Evolutionary conservation across 768 basidiomycete genomes (phyloP).

Genomic region (Omphalotus guepiniiformis): DNA sequence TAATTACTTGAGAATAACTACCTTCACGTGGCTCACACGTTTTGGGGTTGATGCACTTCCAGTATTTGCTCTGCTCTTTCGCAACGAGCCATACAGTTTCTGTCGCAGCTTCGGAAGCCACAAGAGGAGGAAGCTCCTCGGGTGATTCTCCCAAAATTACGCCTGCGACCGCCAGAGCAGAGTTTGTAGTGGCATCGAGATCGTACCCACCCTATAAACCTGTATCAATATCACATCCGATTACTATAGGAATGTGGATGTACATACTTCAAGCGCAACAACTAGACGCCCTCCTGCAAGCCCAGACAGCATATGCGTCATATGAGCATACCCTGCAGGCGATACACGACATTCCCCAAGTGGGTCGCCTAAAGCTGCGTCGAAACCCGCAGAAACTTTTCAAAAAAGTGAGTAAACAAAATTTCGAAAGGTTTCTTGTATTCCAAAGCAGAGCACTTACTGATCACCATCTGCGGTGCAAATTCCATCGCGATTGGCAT

Average conservation of each 20-base stretch:
- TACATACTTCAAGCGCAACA: constrained; percentile 84
- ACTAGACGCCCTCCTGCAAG: constrained; percentile 87
- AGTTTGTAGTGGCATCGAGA: constrained; percentile 80
- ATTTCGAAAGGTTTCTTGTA: not conserved
- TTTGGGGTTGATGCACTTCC: constrained; percentile 84
- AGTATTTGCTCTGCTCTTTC: constrained; percentile 82
- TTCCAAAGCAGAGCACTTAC: constrained; percentile 42
- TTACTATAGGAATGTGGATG: not conserved
- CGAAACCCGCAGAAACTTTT: constrained; percentile 98
- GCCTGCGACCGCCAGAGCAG: constrained; percentile 80
- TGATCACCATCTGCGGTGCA: constrained; percentile 91
- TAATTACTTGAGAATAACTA: constrained; percentile 23
- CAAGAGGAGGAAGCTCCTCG: constrained; percentile 63
- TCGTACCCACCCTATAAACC: constrained; percentile 86
- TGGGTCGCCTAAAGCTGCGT: constrained; percentile 90
- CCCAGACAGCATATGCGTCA: constrained; percentile 95
- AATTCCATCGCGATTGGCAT: constrained; percentile 99
- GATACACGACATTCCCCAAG: constrained; percentile 90
- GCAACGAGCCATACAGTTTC: constrained; percentile 90
- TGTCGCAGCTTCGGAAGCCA: constrained; percentile 76
- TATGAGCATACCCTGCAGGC: constrained; percentile 93
- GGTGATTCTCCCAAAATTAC: constrained; percentile 91
- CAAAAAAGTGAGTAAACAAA: not conserved
- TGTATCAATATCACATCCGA: not conserved
- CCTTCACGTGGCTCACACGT: constrained; percentile 81